phyloP scores from a whole-genome alignment of 164 flowering plant genomes.

The Echeveria elegans region DNA sequence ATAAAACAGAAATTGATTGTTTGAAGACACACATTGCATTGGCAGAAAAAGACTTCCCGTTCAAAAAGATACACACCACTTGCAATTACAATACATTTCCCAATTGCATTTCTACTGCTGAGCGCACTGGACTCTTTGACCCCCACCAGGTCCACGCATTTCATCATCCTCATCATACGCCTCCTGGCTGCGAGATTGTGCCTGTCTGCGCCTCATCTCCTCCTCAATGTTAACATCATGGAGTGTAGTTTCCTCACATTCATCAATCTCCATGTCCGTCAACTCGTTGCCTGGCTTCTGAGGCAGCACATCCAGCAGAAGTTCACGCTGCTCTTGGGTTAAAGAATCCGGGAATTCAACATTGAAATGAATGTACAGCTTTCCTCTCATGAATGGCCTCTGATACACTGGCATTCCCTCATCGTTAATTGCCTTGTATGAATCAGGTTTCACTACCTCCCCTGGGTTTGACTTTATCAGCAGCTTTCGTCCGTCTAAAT shows the following conservation, averaged over 20 bases:
- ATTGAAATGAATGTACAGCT: no score
- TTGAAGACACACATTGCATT: no score
- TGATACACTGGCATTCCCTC: conserved; percentile 66
- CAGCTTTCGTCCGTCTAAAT: conserved; percentile 48
- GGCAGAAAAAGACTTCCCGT: no score
- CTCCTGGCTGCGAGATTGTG: conserved; percentile 40
- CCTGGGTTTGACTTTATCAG: conserved; percentile 44
- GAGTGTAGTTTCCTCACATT: conserved; percentile 86
- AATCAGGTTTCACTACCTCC: no score
- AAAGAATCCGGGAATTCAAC: conserved; percentile 46
- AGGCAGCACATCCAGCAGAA: conserved; percentile 33
- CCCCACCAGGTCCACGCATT: conserved; percentile 36
- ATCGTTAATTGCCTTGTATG: conserved; percentile 60
- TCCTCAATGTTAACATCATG: no score
- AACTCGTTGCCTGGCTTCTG: conserved; percentile 19
- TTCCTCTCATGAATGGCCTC: no score
- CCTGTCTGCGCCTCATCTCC: no score
- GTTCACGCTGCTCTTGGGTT: conserved; percentile 33
- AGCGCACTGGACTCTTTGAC: conserved; percentile 64
- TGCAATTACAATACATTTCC: no score
- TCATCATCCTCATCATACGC: no score
- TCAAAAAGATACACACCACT: no score
- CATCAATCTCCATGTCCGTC: conserved; percentile 55
- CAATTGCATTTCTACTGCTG: no score
- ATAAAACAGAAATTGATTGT: no score